Evolutionary conservation across 257 asterid genomes (phyloP), one percentile per base, ranked within the genome.

Genomic region (Scutellaria minor): DNA sequence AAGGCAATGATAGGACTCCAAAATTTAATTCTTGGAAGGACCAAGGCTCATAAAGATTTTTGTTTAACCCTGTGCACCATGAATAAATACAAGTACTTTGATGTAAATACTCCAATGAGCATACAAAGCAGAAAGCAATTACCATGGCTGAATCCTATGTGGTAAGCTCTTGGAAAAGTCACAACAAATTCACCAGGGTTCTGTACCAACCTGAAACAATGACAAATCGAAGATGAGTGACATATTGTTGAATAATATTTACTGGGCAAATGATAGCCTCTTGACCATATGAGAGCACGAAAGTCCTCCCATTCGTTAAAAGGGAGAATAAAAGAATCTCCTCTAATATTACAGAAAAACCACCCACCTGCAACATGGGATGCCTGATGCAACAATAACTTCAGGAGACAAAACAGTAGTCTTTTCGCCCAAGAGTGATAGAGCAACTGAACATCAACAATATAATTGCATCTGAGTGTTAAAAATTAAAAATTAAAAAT

Each of bases 121-220:
- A 70, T 45, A 78, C 67, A 56, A 80, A 68, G 67, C 65, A 68
- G 18, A 64, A 81, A 52, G 61, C n/a, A 82, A 76, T 87, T 94
- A 94, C 99, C 99, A 68, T 94, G 99, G 84, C 98, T 91, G 90
- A 91, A 92, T 70, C 99, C 99, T 61, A 91, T 86, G 79, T 94
- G 99, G 82, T 95, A 95, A 45, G 99, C 98, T 90, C 99, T 88
- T 10, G 99, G 99, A 77, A 95, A 95, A 72, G 99, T 95, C 80
- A 95, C 97, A 13, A 95, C 97, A 77, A 88, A 95, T 79, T 95
- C 99, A 75, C 99, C 99, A 83, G 98, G 98, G 72, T 95, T 81
- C 88, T 95, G 99, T 74, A 95, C 95, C 85, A 95, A 81, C 96
- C 99, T 95, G 76, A 68, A 77, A 79, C 44, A 37, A 68, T 10